These are phyloP conservation scores for Quercus dentata DNA, from an alignment of 306 rosid genomes.

Conservation along the genomic window DNA sequence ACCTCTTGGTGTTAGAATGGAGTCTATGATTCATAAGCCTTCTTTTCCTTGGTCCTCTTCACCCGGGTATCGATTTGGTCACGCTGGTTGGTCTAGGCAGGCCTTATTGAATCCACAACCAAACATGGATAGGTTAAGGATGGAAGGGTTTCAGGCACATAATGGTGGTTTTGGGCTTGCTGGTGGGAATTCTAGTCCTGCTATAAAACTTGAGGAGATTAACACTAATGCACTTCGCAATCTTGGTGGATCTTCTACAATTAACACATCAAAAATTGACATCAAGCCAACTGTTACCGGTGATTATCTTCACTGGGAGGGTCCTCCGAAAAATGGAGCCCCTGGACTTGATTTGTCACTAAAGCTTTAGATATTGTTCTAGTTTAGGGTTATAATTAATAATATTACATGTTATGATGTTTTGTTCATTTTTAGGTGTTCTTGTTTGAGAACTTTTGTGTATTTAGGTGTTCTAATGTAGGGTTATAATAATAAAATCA, in stretches of 20 bases:
- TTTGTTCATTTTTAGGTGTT: no score
- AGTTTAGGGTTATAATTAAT: no score
- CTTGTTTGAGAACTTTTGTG: no score
- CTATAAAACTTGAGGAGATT: conserved; percentile 7
- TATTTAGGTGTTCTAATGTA: no score
- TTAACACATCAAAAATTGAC: conserved; percentile 2
- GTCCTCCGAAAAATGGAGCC: background rate
- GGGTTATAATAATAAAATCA: no score
- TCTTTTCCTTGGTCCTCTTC: conserved; percentile 14
- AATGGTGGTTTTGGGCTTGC: conserved; percentile 2
- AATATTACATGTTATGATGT: no score
- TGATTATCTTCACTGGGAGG: conserved; percentile 3
- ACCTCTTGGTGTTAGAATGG: conserved; percentile 53
- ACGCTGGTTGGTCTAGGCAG: conserved; percentile 12
- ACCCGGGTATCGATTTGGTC: conserved; percentile 12
- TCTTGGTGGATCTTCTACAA: background rate
- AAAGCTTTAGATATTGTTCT: conserved; percentile 30
- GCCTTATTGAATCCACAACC: background rate
- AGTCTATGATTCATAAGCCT: conserved; percentile 65
- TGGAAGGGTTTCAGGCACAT: conserved; percentile 16
- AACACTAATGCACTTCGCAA: background rate
- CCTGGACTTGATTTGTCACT: conserved; percentile 50
- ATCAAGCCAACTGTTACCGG: background rate
- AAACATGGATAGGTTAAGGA: conserved; percentile 14
- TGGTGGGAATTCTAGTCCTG: background rate